Evolutionary conservation across 495 filamentous ascomycete species (phyloP).

Genomic region (Physcia stellaris): DNA sequence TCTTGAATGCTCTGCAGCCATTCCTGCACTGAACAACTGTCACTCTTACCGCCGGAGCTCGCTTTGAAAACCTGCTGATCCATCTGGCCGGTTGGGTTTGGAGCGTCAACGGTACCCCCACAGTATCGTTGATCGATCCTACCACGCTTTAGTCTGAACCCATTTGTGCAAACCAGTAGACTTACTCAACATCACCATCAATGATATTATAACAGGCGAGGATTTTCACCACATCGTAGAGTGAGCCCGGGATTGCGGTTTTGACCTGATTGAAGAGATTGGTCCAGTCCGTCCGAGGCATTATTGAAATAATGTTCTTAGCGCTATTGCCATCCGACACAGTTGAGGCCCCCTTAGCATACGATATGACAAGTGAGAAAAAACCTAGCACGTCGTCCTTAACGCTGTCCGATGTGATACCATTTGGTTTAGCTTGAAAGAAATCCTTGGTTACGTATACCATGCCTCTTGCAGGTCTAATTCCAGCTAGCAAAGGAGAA

Average conservation of each 20-base stretch:
- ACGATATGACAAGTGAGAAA: constrained; percentile 13
- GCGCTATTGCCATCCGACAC: neutral
- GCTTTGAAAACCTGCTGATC: neutral
- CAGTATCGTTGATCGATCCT: constrained; percentile 5
- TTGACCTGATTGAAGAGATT: constrained; percentile 11
- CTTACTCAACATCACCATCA: constrained; percentile 5
- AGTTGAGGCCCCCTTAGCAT: constrained; percentile 9
- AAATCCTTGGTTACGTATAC: constrained; percentile 11
- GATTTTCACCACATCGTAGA: constrained; percentile 9
- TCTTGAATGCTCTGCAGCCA: constrained; percentile 12
- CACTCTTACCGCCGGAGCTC: neutral
- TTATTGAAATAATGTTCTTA: constrained; percentile 5
- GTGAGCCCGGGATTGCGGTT: constrained; percentile 1
- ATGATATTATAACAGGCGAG: constrained; percentile 15
- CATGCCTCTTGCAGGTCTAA: neutral
- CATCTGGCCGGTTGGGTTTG: constrained; percentile 2
- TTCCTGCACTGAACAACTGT: constrained; percentile 9
- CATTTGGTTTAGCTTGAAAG: too few relatives aligned
- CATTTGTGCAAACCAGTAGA: neutral
- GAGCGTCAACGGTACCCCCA: constrained; percentile 1
- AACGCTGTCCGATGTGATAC: too few relatives aligned
- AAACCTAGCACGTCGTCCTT: too few relatives aligned
- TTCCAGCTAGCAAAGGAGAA: constrained; percentile 2
- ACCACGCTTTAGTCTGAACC: neutral
- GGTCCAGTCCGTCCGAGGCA: constrained; percentile 17